A percentile compares a stretch with the other conserved stretches of the same genome.
phyloP scores from a whole-genome alignment of 148 eudicot genomes.

The Amaranthus palmeri region DNA sequence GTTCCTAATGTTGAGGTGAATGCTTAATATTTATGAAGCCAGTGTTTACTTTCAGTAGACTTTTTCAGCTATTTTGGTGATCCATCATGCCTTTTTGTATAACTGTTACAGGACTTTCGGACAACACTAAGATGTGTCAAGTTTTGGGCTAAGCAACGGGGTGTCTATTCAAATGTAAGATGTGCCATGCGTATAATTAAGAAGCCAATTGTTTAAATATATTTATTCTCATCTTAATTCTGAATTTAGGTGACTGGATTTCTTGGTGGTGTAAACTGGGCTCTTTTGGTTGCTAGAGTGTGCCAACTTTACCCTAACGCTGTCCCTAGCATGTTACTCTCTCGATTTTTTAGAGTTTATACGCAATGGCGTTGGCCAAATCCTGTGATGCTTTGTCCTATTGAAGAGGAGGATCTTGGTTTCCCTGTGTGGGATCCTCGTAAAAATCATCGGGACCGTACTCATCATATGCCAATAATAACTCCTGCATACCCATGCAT shows the following conservation, averaged over 20 bases:
- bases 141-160: constrained; percentile 89
- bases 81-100: constrained; percentile 10
- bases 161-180: constrained; percentile 88
- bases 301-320: constrained; percentile 95
- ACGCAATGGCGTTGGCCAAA: constrained; percentile 96
- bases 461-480: constrained; percentile 90
- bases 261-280: constrained; percentile 99
- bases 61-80: not conserved
- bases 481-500: constrained; percentile 96
- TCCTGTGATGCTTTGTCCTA: constrained; percentile 87
- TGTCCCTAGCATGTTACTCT: constrained; percentile 84
- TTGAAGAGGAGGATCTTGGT: constrained; percentile 80
- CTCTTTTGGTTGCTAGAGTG: constrained; percentile 84
- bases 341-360: constrained; percentile 84
- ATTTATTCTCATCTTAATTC: not conserved
- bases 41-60: not conserved
- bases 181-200: not conserved
- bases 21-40: not conserved
- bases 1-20: constrained; percentile 82
- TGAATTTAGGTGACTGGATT: constrained; percentile 74
- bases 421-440: constrained; percentile 93
- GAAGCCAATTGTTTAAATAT: not conserved
- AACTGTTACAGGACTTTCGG: constrained; percentile 54
- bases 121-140: constrained; percentile 81
- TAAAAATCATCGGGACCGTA: constrained; percentile 72